phyloP scores from a whole-genome alignment of 1,284 basidiomycete species.

The Coriolopsis trogii region DNA sequence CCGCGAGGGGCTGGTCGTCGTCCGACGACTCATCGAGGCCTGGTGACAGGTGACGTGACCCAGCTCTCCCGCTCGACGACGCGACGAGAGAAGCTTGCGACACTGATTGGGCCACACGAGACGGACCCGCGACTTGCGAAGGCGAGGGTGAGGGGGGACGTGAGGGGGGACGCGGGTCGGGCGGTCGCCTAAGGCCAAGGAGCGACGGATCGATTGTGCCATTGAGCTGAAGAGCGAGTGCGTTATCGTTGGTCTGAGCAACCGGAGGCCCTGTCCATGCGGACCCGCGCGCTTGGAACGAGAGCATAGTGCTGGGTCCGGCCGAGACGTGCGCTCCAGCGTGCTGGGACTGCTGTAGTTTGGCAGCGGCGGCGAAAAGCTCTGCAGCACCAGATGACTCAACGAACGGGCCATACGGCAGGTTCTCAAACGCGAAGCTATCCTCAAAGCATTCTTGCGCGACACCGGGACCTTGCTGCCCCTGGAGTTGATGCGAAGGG shows the following conservation, averaged over 20 bases:
- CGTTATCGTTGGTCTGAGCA: background rate
- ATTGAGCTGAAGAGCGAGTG: background rate
- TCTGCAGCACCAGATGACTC: no score
- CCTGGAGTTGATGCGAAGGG: background rate
- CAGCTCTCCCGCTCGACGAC: no score
- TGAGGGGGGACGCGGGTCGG: background rate
- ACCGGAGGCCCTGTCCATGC: background rate
- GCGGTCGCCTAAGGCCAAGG: slow-evolving; percentile 13
- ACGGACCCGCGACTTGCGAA: background rate
- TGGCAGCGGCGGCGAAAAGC: no score
- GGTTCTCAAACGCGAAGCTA: no score
- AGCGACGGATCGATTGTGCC: slow-evolving; percentile 32
- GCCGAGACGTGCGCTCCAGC: no score
- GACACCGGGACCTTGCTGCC: background rate
- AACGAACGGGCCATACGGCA: no score
- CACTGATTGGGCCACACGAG: background rate
- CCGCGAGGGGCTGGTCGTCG: slow-evolving; percentile 1
- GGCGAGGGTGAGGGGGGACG: background rate
- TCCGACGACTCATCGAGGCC: background rate
- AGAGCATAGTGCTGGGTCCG: no score
- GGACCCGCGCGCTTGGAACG: background rate
- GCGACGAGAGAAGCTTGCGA: background rate
- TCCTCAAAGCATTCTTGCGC: background rate
- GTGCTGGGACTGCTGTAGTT: no score
- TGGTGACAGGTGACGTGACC: background rate